Base-by-base conservation (phyloP, 2,329 filamentous ascomycete species). In the Cladobotryum mycophilum region DNA sequence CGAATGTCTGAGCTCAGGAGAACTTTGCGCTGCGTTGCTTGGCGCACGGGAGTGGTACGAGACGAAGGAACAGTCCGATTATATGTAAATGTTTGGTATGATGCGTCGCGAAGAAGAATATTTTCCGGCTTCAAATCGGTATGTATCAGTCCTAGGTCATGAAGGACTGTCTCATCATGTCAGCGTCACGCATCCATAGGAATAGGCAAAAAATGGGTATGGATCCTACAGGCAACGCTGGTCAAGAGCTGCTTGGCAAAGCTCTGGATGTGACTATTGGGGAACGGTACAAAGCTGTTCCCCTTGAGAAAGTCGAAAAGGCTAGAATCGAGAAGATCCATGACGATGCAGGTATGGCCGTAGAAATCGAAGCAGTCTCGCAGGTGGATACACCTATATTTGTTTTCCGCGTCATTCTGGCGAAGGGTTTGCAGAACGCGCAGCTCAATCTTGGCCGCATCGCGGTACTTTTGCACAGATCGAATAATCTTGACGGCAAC, bases 401-500 rank as follows among this genome's bases (percentile, higher is more conserved):
- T 82, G 69, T 97, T 97, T 59, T 86, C 81, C 54, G 84, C 81
- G 66, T 97, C 92, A 66, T 96, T 96, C 36, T 87, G 87, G 56
- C 90, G 86, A 44, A 97, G 75, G 0, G 92, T 97, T 52, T 90
- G 89, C 13, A 97, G 75, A 5, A 97, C 92, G 54, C 92, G 82
- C 40, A 97, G 75, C 67, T 97, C 92, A 61, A 97, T 97, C 57
- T 89, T 83, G 11, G 88, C 95, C 34, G 92, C 92, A 70, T 97
- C 92, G 41, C 92, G 85, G 66, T 97, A 97, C 67, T 97, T 97
- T 64, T 95, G 92, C 11, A 97, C 92, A 1, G 92, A 95, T 59
- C 92, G 85, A 58, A 97, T 97, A 68, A 97, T 93, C 69, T 97
- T 97, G 69, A 97, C 89, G 38, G 92, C 92, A 40, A 95, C 93